Evolutionary conservation across 768 basidiomycete species (phyloP).

Genomic region (Russula lepida): DNA sequence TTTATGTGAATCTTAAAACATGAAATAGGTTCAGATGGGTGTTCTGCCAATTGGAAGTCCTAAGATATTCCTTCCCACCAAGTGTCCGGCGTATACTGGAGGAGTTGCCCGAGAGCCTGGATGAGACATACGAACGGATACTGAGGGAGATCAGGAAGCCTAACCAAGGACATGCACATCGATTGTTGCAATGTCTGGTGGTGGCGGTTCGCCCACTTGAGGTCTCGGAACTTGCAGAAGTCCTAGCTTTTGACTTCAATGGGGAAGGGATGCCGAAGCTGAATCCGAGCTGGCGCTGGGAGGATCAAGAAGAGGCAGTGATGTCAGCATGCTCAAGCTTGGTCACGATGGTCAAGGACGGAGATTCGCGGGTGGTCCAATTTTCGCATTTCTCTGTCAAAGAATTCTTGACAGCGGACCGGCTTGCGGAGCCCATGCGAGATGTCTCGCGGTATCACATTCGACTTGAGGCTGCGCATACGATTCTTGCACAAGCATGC

Average conservation of each 20-base stretch:
- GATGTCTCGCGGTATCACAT: neutral
- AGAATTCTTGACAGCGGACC: neutral
- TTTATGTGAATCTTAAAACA: neutral
- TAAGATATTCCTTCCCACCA: neutral
- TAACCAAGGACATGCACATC: neutral
- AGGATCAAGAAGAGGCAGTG: neutral
- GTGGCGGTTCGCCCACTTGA: neutral
- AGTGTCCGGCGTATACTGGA: neutral
- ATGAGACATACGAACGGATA: constrained; percentile 4
- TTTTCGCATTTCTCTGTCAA: constrained; percentile 2
- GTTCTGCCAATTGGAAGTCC: neutral
- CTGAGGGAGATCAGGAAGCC: neutral
- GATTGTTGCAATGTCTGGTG: constrained; percentile 1
- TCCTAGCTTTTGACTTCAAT: neutral
- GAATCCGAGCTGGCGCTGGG: neutral
- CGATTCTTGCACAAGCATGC: neutral
- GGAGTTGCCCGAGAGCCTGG: neutral
- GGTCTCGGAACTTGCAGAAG: neutral
- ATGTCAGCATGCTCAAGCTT: neutral
- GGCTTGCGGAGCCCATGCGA: neutral
- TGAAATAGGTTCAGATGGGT: neutral
- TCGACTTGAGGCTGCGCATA: neutral
- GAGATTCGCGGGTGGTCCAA: neutral
- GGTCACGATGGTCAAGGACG: neutral
- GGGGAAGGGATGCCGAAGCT: neutral